Percentiles rank a stretch among this genome's conserved stretches.
phyloP scores from a whole-genome alignment of 169 alveolate genomes.

The Cryptosporidium ubiquitum region DNA sequence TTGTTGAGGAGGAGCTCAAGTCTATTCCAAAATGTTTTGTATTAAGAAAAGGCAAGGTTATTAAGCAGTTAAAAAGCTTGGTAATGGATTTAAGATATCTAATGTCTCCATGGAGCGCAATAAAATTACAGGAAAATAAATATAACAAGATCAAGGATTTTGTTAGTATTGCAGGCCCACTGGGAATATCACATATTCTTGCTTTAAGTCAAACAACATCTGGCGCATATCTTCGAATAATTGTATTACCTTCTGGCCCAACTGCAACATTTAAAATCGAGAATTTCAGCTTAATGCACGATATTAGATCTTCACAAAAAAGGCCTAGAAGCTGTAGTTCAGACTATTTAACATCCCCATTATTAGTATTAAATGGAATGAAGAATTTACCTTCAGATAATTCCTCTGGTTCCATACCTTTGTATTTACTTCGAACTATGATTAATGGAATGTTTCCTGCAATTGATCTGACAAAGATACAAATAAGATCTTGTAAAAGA shows the following conservation, averaged over 20 bases:
- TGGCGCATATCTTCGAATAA: constrained; percentile 75
- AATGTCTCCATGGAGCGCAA: constrained; percentile 78
- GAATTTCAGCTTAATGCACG: constrained; percentile 72
- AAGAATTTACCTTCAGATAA: constrained; percentile 1
- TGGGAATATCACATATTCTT: constrained; percentile 78
- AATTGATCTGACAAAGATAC: constrained; percentile 47
- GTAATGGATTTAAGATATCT: constrained; percentile 76
- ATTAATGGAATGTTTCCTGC: constrained; percentile 75
- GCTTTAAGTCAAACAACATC: constrained; percentile 76
- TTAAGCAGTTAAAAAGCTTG: constrained; percentile 51
- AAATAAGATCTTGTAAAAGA: constrained; percentile 77
- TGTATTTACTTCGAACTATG: constrained; percentile 56
- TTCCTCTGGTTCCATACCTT: constrained; percentile 18
- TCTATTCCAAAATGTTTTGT: constrained; percentile 76
- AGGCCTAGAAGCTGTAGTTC: constrained; percentile 72
- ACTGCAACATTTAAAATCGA: constrained; percentile 73
- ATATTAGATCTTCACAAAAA: constrained; percentile 73
- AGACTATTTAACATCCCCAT: constrained; percentile 77
- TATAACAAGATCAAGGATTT: constrained; percentile 75
- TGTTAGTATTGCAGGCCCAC: constrained; percentile 72
- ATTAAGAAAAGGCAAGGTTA: constrained; percentile 73
- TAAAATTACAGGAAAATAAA: constrained; percentile 69
- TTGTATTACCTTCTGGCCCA: constrained; percentile 79
- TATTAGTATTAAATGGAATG: constrained; percentile 76
- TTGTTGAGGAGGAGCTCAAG: constrained; percentile 64